Conservation (phyloP, 2,329 filamentous ascomycete species). For the Trichophaea hybrida region DNA sequence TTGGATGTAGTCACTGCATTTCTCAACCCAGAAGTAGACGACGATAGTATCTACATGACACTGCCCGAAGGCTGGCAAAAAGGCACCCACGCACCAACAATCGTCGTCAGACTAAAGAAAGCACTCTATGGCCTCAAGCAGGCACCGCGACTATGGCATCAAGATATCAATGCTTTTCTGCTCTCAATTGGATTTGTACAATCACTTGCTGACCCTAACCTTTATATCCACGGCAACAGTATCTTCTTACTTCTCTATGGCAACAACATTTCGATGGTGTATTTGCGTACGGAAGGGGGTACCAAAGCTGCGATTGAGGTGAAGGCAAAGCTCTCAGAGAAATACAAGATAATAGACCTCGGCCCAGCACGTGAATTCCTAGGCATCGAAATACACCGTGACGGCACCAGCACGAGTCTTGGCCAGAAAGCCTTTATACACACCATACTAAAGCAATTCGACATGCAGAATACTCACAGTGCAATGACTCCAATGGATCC, state of each 20-base stretch:
- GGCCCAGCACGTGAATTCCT: conserved; percentile 24
- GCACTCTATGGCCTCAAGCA: conserved; percentile 3
- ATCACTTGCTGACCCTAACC: not conserved
- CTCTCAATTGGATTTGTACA: not conserved
- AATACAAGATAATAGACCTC: conserved; percentile 28
- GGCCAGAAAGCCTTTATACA: conserved; percentile 25
- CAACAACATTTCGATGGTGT: not conserved
- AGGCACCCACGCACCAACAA: not conserved
- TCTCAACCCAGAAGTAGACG: conserved; percentile 27
- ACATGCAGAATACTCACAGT: conserved; percentile 7
- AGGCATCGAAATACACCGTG: conserved; percentile 23
- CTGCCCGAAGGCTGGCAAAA: conserved; percentile 14
- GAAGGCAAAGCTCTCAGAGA: not conserved
- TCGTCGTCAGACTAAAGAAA: not conserved
- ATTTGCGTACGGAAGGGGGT: not conserved
- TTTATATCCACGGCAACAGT: not conserved
- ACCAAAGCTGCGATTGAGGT: not conserved
- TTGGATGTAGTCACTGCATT: conserved; percentile 26
- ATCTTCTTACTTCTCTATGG: not conserved
- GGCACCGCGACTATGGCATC: conserved; percentile 1
- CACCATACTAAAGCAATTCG: conserved; percentile 20
- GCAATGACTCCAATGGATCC: conserved; percentile 18
- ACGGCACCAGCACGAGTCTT: conserved; percentile 17
- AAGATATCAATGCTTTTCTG: conserved; percentile 4
- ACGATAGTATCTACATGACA: conserved; percentile 24